Percentiles rank a stretch among this genome's conserved stretches.
Conservation (phyloP, 768 basidiomycete genomes). For the Clitopilus passeckerianus region DNA sequence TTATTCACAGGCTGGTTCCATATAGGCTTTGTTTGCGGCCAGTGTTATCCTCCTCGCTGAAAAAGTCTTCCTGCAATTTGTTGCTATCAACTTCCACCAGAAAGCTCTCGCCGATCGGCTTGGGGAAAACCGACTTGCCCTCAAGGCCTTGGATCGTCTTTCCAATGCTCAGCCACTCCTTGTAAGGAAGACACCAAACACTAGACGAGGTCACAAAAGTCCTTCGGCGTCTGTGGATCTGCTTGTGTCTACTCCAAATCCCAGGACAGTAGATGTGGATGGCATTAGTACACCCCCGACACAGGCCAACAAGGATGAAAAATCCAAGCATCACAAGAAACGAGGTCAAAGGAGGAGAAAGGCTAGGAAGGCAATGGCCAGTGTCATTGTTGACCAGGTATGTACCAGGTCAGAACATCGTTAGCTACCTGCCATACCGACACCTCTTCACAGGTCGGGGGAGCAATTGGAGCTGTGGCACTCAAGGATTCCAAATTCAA, state of each 20-base stretch:
- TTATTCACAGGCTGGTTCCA: neutral
- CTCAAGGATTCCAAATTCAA: constrained; percentile 62
- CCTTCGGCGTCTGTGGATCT: constrained; percentile 29
- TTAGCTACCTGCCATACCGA: neutral
- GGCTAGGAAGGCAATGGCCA: constrained; percentile 48
- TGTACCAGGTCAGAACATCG: constrained; percentile 4
- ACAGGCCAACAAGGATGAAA: constrained; percentile 9
- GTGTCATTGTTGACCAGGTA: constrained; percentile 68
- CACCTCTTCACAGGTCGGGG: constrained; percentile 36
- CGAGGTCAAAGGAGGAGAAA: constrained; percentile 20
- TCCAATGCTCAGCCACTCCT: constrained; percentile 57
- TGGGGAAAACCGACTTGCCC: constrained; percentile 61
- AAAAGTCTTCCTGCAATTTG: constrained; percentile 62
- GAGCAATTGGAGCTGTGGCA: constrained; percentile 66
- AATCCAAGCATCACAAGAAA: constrained; percentile 22
- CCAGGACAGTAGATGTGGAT: constrained; percentile 1
- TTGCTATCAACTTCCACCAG: constrained; percentile 79
- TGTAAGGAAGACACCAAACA: constrained; percentile 31
- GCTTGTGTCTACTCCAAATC: constrained; percentile 10
- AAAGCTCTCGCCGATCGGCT: constrained; percentile 73
- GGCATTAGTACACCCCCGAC: neutral
- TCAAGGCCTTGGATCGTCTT: constrained; percentile 66
- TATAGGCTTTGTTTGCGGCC: constrained; percentile 38
- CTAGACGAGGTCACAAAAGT: constrained; percentile 42
- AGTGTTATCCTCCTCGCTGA: constrained; percentile 38